Conservation (phyloP, 2,329 filamentous ascomycete genomes). For the Penicillium sp. region DNA sequence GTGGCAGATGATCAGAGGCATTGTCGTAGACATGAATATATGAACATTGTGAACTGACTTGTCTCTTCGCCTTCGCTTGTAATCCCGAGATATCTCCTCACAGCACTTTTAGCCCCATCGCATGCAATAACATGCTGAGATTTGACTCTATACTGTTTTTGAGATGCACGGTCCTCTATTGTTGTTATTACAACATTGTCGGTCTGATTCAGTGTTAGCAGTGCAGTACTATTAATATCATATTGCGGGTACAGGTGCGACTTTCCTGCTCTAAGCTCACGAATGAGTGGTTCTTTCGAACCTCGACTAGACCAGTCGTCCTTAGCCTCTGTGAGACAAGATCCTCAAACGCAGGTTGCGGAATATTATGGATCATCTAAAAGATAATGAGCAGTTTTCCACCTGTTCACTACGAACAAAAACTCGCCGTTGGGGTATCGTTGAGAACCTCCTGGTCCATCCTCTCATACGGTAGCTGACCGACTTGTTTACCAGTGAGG, state of each 20-base stretch:
- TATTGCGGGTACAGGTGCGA: background rate
- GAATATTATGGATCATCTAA: constrained; percentile 50
- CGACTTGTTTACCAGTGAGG: constrained; percentile 41
- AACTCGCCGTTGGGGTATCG: constrained; percentile 38
- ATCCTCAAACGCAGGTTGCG: constrained; percentile 48
- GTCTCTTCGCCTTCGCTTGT: constrained; percentile 49
- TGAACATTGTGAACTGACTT: constrained; percentile 33
- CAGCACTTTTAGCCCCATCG: constrained; percentile 39
- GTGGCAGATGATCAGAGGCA: background rate
- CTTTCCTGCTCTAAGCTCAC: constrained; percentile 39
- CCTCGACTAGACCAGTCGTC: constrained; percentile 18
- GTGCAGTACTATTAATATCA: background rate
- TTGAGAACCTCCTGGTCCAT: constrained; percentile 36
- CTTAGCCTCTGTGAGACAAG: constrained; percentile 32
- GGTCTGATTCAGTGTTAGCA: constrained; percentile 16
- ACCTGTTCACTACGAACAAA: background rate
- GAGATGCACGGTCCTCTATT: constrained; percentile 32
- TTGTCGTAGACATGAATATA: background rate
- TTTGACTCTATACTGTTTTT: constrained; percentile 28
- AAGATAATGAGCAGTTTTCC: background rate
- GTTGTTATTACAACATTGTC: constrained; percentile 32
- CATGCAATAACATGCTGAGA: constrained; percentile 43
- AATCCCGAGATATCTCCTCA: constrained; percentile 38
- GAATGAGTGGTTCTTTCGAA: constrained; percentile 23
- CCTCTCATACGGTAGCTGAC: constrained; percentile 36